phyloP scores from a whole-genome alignment of 2,329 filamentous ascomycete genomes.

The Chrysoporthe austroafricana region DNA sequence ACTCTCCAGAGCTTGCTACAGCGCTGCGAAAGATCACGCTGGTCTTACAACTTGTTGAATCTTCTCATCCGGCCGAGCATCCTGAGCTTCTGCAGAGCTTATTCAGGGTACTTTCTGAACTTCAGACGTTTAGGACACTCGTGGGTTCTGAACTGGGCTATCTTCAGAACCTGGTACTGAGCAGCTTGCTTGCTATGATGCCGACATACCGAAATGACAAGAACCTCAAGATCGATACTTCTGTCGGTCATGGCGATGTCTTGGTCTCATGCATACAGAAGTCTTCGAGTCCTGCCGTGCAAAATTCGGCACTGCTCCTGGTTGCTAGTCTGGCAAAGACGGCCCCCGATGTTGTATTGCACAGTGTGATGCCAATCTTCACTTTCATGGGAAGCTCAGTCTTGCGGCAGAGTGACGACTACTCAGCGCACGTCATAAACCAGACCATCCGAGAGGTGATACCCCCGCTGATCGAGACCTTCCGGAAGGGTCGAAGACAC shows the following conservation, averaged over 20 bases:
- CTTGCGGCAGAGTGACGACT: constrained; percentile 91
- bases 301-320: constrained; percentile 86
- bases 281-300: constrained; percentile 88
- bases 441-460: constrained; percentile 94
- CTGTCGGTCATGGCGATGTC: constrained; percentile 82
- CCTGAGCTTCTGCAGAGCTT: constrained; percentile 76
- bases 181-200: constrained; percentile 82
- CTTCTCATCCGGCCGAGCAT: constrained; percentile 74
- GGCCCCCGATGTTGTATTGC: constrained; percentile 87
- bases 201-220: constrained; percentile 70
- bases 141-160: constrained; percentile 88
- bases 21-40: constrained; percentile 80
- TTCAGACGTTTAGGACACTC: constrained; percentile 82
- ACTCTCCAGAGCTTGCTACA: constrained; percentile 66
- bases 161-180: constrained; percentile 81
- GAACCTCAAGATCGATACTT: constrained; percentile 70
- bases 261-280: constrained; percentile 94
- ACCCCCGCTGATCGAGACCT: constrained; percentile 83
- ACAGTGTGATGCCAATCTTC: constrained; percentile 99
- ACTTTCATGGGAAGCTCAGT: constrained; percentile 96
- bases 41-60: constrained; percentile 86
- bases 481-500: constrained; percentile 78
- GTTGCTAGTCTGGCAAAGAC: constrained; percentile 86
- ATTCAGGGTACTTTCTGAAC: constrained; percentile 82
- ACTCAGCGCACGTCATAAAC: constrained; percentile 93